Conservation (phyloP, 1,284 basidiomycete genomes). For the Violaceomyces palustris region DNA sequence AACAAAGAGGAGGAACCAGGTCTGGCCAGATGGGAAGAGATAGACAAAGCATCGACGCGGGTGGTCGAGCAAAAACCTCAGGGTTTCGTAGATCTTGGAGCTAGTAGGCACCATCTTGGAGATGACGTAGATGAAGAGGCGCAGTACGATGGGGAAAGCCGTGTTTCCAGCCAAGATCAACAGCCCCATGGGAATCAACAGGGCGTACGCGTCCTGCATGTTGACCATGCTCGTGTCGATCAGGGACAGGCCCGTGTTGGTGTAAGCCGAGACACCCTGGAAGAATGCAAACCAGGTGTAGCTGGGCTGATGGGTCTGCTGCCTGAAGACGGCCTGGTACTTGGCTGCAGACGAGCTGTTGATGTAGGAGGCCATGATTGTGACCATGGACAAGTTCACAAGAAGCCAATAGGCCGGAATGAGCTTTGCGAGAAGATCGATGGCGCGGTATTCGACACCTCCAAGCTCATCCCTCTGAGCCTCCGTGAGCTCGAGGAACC, state of each 20-base stretch:
- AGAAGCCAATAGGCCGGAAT: conserved; percentile 35
- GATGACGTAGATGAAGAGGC: conserved; percentile 62
- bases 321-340: conserved; percentile 33
- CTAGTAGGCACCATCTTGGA: conserved; percentile 62
- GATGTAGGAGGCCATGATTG: conserved; percentile 47
- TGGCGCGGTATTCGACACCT: conserved; percentile 87
- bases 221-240: conserved; percentile 85
- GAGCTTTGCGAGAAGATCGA: conserved; percentile 64
- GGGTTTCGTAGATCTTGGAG: conserved; percentile 70
- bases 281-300: conserved; percentile 71
- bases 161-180: conserved; percentile 87
- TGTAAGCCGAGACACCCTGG: conserved; percentile 79
- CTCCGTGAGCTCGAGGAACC: conserved; percentile 72
- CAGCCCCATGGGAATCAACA: conserved; percentile 63
- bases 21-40: conserved; percentile 84
- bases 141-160: conserved; percentile 57
- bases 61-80: conserved; percentile 89
- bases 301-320: conserved; percentile 51
- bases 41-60: conserved; percentile 91
- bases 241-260: conserved; percentile 81
- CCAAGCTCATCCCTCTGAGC: conserved; percentile 87
- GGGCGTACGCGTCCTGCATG: conserved; percentile 76
- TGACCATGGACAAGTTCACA: conserved; percentile 19
- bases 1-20: conserved; percentile 75
- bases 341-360: conserved; percentile 28